Base-by-base conservation (phyloP, 1,284 basidiomycete species). In the Ustilago vetiveriae region DNA sequence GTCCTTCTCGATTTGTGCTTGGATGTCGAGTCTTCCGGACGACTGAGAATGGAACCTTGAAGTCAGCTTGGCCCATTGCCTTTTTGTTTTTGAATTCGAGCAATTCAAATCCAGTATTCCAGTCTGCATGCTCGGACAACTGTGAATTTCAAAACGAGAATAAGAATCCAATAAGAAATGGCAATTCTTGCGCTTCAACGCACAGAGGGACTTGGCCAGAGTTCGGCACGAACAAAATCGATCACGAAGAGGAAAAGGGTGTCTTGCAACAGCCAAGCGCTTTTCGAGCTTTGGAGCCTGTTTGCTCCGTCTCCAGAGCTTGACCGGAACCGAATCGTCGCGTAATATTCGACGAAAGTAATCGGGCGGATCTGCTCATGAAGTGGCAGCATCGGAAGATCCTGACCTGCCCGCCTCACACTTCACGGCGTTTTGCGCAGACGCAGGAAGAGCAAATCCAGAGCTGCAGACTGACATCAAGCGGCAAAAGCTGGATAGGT, bases 271-370 rank as follows among this genome's bases (percentile, higher is more conserved):
- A n/a, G n/a, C n/a, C n/a, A n/a, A n/a, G n/a, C n/a, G n/a, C n/a
- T 6, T 16, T 10, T 6, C 22, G 35, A 24, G 60, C 47, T 23
- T 23, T 37, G 29, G 35, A 48, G 53, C 60, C 62, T 65, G 50
- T 65, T 65, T 58, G 36, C 37, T 65, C 62, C 62, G 62, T 57
- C 32, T 41, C n/a, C 3, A n/a, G 6, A 35, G 13, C 33, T 2
- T 16, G 27, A 35, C 48, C 60, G 60, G 60, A 64, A 10, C 60
- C 60, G 60, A 64, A 39, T 39, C 36, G 32, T 26, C 23, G 30
- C 29, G 29, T 35, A 14, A 16, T n/a, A n/a, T n/a, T 8, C 11
- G 14, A 17, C 17, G 14, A 21, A 14, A n/a, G 32, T 26, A 16
- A 53, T 53, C 50, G 45, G 39, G 45, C 7, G n/a, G 4, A 27